These are phyloP conservation scores for Petrea volubilis DNA, from an alignment of 257 asterid genomes.

Conservation along the genomic window DNA sequence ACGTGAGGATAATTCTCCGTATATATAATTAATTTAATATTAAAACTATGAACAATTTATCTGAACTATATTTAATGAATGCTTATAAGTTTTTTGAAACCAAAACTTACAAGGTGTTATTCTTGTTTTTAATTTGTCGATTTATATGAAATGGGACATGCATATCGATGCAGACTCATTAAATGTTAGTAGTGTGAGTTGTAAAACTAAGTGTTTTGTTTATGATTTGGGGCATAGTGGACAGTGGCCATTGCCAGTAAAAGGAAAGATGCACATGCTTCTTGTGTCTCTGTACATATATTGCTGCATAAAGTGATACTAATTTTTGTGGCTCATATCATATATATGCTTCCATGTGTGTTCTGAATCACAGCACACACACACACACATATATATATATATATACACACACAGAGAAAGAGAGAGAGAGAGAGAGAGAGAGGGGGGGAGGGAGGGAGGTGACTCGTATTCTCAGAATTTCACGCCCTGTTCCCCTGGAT, in stretches of 20 bases:
- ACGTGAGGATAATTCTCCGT: too few species aligned
- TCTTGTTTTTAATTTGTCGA: too few species aligned
- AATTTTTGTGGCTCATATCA: neutral
- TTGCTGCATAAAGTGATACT: slow-evolving; percentile 24
- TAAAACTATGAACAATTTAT: too few species aligned
- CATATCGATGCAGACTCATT: neutral
- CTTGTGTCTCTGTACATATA: slow-evolving; percentile 8
- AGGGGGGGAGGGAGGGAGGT: too few species aligned
- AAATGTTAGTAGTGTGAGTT: slow-evolving; percentile 9
- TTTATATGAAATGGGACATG: too few species aligned
- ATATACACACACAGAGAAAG: too few species aligned
- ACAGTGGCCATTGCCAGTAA: slow-evolving; percentile 2
- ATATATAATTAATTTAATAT: too few species aligned
- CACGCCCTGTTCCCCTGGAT: neutral
- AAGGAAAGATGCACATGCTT: slow-evolving; percentile 29
- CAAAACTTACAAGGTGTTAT: too few species aligned
- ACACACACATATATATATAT: too few species aligned
- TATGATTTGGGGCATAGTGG: slow-evolving; percentile 21
- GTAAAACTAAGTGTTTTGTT: slow-evolving; percentile 2
- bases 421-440: too few species aligned
- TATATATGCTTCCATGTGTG: neutral
- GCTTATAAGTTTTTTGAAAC: too few species aligned
- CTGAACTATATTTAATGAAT: too few species aligned
- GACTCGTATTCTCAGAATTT: neutral
- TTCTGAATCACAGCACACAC: neutral